These are phyloP conservation scores for Fusarium transvaalense DNA, from an alignment of 2,329 filamentous ascomycete genomes.

Conservation along the genomic window DNA sequence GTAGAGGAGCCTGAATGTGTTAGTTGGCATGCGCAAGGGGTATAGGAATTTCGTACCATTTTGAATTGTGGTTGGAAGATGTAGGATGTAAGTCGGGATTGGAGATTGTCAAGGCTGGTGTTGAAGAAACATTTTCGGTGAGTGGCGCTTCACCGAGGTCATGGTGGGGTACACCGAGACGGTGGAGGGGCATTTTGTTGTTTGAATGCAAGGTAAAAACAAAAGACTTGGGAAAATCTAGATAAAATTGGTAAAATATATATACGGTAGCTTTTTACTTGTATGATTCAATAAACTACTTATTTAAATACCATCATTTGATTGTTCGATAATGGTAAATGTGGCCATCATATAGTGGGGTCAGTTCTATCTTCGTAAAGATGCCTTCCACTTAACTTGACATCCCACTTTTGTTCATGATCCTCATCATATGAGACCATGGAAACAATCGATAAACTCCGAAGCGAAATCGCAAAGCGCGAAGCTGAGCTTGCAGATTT, in stretches of 20 bases:
- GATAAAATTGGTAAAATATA: neutral
- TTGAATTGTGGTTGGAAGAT: slow-evolving; percentile 20
- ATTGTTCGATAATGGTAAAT: neutral
- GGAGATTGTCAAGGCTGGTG: slow-evolving; percentile 3
- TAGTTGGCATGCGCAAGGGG: neutral
- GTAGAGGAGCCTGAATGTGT: slow-evolving; percentile 47
- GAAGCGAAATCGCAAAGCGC: slow-evolving; percentile 60
- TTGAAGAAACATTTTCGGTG: slow-evolving; percentile 48
- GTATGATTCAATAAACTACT: rapidly evolving
- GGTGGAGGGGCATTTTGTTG: slow-evolving; percentile 34
- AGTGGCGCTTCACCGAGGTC: slow-evolving; percentile 37
- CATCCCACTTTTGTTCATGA: neutral
- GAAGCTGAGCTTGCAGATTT: slow-evolving; percentile 63
- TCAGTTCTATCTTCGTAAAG: neutral
- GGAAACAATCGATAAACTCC: slow-evolving; percentile 58
- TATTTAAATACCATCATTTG: neutral
- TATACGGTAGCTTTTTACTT: rapidly evolving
- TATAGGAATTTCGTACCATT: slow-evolving; percentile 23
- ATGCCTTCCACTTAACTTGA: slow-evolving; percentile 9
- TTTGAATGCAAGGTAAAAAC: neutral
- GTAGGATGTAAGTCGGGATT: neutral
- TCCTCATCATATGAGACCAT: slow-evolving; percentile 33
- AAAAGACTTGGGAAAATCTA: too few species aligned
- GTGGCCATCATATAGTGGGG: slow-evolving; percentile 15
- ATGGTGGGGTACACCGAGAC: slow-evolving; percentile 45